Conservation (phyloP, 495 filamentous ascomycete genomes). For the Wilcoxina mikolae region DNA sequence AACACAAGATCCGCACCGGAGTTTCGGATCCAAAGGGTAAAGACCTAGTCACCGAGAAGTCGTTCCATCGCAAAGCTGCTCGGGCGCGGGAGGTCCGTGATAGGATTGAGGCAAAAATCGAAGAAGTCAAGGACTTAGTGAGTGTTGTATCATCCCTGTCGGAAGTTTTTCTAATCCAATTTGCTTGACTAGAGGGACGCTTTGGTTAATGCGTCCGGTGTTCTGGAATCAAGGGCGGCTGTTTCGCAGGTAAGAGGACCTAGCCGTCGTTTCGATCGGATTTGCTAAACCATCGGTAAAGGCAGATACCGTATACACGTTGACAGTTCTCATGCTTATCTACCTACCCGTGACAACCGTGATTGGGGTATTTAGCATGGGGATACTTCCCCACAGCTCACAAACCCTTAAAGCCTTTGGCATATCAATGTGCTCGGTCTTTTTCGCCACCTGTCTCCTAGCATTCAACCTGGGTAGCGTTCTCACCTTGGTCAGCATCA, state of each 20-base stretch:
- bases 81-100: neutral
- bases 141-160: neutral
- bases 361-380: slow-evolving; percentile 10
- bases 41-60: slow-evolving; percentile 4
- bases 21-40: neutral
- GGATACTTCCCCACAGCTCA: neutral
- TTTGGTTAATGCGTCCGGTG: slow-evolving; percentile 10
- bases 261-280: too few relatives aligned
- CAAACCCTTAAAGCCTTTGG: slow-evolving; percentile 9
- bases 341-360: slow-evolving; percentile 10
- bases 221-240: slow-evolving; percentile 11
- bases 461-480: slow-evolving; percentile 13
- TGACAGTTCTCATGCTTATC: slow-evolving; percentile 12
- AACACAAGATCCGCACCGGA: slow-evolving; percentile 1
- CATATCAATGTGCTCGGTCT: slow-evolving; percentile 7
- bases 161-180: too few relatives aligned
- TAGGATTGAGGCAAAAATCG: slow-evolving; percentile 3
- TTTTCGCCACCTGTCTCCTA: neutral
- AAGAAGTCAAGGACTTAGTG: slow-evolving; percentile 6
- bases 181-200: too few relatives aligned
- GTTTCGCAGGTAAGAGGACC: too few relatives aligned
- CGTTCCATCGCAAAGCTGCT: neutral
- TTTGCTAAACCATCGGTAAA: too few relatives aligned
- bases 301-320: slow-evolving; percentile 12
- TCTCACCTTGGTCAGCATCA: neutral